Evolutionary conservation across 2,329 filamentous ascomycete genomes (phyloP).

Genomic region (Xylariaceae sp.): DNA sequence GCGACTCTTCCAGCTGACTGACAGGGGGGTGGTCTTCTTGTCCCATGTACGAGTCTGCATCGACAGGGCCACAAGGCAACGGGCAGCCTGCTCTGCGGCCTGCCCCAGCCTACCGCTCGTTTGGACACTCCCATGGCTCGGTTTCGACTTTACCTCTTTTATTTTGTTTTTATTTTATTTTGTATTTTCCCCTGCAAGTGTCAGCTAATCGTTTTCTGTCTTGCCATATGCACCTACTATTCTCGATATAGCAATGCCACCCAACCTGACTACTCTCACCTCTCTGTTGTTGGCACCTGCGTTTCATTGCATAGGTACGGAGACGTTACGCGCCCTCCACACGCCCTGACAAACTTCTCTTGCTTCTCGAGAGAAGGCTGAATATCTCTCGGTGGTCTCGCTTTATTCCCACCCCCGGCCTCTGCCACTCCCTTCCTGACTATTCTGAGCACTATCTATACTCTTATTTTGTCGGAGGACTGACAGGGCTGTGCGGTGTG

Average conservation of each 20-base stretch:
- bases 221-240: slow-evolving; percentile 27
- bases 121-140: slow-evolving; percentile 15
- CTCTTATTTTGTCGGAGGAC: slow-evolving; percentile 31
- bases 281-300: slow-evolving; percentile 27
- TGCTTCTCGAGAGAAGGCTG: slow-evolving; percentile 35
- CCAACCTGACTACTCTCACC: slow-evolving; percentile 33
- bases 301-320: slow-evolving; percentile 36
- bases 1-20: slow-evolving; percentile 19
- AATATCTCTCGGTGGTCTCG: slow-evolving; percentile 24
- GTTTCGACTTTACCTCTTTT: slow-evolving; percentile 18
- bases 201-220: slow-evolving; percentile 21
- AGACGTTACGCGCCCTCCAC: slow-evolving; percentile 32
- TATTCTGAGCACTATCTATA: slow-evolving; percentile 26
- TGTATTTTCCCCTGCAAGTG: slow-evolving; percentile 11
- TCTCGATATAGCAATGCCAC: slow-evolving; percentile 43
- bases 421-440: slow-evolving; percentile 26
- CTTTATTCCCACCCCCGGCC: slow-evolving; percentile 29
- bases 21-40: slow-evolving; percentile 12
- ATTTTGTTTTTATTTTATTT: slow-evolving; percentile 11
- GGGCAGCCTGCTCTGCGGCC: slow-evolving; percentile 23
- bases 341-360: slow-evolving; percentile 28
- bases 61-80: slow-evolving; percentile 20
- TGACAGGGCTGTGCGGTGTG: slow-evolving; percentile 30
- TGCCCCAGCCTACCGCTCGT: slow-evolving; percentile 19
- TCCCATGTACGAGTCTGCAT: slow-evolving; percentile 8